Conservation (phyloP, 2,329 filamentous ascomycete species). For the Beauveria caledonica region DNA sequence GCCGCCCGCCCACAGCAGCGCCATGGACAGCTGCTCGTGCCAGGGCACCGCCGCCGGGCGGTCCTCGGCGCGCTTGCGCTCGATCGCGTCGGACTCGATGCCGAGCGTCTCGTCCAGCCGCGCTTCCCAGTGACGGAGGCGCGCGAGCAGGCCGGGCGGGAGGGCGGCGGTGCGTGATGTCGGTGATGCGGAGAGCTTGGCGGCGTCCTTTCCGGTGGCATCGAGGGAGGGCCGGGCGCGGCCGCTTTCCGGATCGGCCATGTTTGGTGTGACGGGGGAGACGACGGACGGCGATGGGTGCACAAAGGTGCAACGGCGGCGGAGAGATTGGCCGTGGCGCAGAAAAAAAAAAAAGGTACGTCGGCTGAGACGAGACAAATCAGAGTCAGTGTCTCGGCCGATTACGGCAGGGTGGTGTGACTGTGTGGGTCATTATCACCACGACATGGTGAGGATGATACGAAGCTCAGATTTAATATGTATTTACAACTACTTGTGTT, state of each 20-base stretch:
- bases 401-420: background rate
- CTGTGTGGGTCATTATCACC: background rate
- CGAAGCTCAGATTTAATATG: no score
- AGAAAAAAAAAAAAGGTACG: background rate
- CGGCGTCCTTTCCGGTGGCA: no score
- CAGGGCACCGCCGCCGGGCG: conserved; percentile 20
- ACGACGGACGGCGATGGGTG: background rate
- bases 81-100: conserved; percentile 39
- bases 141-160: conserved; percentile 26
- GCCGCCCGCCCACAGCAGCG: conserved; percentile 41
- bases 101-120: conserved; percentile 38
- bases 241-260: conserved; percentile 1
- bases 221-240: background rate
- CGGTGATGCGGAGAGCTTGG: no score
- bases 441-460: no score
- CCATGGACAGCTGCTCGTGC: conserved; percentile 39
- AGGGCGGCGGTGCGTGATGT: no score
- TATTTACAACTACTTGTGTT: background rate
- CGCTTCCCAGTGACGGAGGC: conserved; percentile 33
- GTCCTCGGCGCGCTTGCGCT: conserved; percentile 37
- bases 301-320: no score
- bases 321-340: background rate
- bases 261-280: background rate
- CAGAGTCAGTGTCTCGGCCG: background rate
- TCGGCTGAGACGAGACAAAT: background rate